phyloP scores from a whole-genome alignment of 2,329 filamentous ascomycete genomes.

The Xenosphaeropsis pyriputrescens region DNA sequence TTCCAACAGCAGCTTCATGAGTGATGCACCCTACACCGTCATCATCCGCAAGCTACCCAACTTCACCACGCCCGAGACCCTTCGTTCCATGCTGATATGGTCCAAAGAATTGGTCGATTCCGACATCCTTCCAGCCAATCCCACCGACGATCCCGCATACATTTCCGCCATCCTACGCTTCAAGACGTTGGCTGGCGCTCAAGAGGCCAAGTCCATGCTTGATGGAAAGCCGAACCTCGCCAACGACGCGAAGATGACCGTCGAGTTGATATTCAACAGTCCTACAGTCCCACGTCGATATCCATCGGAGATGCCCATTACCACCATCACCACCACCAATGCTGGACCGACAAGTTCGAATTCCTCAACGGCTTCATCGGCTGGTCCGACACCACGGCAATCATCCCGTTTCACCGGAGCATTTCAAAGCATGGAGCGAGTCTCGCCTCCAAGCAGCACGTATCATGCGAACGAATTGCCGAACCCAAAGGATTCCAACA shows the following conservation, averaged over 20 bases:
- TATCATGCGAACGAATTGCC: conserved; percentile 42
- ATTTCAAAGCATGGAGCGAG: conserved; percentile 29
- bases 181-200: conserved; percentile 33
- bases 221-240: conserved; percentile 37
- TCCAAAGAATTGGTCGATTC: conserved; percentile 37
- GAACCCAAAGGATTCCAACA: conserved; percentile 32
- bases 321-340: conserved; percentile 22
- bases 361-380: conserved; percentile 25
- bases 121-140: conserved; percentile 33
- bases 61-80: conserved; percentile 35
- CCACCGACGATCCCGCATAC: conserved; percentile 33
- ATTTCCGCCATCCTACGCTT: conserved; percentile 38
- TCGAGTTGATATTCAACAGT: conserved; percentile 35
- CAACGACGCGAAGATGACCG: conserved; percentile 35
- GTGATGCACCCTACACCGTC: conserved; percentile 22
- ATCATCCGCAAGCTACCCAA: conserved; percentile 38
- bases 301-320: conserved; percentile 29
- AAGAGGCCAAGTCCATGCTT: conserved; percentile 40
- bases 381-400: conserved; percentile 13
- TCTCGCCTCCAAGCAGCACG: conserved; percentile 39
- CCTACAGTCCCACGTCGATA: conserved; percentile 28
- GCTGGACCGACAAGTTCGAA: conserved; percentile 22
- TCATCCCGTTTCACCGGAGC: conserved; percentile 39
- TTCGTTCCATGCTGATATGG: conserved; percentile 43
- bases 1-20: not conserved